Evolutionary conservation across 1,284 basidiomycete species (phyloP), one percentile per base, ranked within the genome.

Genomic region (Puccinia coronata): DNA sequence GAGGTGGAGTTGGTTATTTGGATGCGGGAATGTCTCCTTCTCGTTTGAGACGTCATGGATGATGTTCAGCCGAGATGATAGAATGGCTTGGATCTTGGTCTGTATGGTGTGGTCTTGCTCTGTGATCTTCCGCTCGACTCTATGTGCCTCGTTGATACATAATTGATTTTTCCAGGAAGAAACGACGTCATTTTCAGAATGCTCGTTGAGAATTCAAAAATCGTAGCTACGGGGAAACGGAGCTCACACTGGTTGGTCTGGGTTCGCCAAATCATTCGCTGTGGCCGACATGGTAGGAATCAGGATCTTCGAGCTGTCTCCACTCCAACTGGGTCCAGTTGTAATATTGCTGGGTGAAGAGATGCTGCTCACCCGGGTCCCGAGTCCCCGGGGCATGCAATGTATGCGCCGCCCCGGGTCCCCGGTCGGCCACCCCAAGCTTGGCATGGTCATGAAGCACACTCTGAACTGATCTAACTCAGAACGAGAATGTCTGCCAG

Each of bases 51-150:
- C 11, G 23, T 69, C 41, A 28, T 69, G 47, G 41, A 34, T 69
- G 6, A 69, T 28, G n/a, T 16, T 69, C 5, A 69, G 28, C 25
- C 39, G n/a, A 34, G 67, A 69, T 47, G 67, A 69, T 43, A 69
- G 67, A 28, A 69, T 69, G 6, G 67, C 41, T 69, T 69, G 67
- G 34, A 69, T 69, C 25, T 43, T 47, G 18, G 23, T 69, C 18
- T 69, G 67, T 47, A 69, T 69, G n/a, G 67, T 41, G 9, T 69
- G 41, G 39, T 69, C 41, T 6, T 28, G 67, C 28, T 69, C 67
- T 47, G 28, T 31, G 16, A 43, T 69, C 28, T 69, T 47, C 16
- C 12, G n/a, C 12, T 67, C 43, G 57, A 25, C 18, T 25, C 59
- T 63, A 34, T 43, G 43, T 43, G 16, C 28, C n/a, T 57, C 55